Percentiles rank a stretch among this genome's conserved stretches.
Conservation (phyloP, 2,329 filamentous ascomycete genomes). For the Aspergillus thermomutatus region DNA sequence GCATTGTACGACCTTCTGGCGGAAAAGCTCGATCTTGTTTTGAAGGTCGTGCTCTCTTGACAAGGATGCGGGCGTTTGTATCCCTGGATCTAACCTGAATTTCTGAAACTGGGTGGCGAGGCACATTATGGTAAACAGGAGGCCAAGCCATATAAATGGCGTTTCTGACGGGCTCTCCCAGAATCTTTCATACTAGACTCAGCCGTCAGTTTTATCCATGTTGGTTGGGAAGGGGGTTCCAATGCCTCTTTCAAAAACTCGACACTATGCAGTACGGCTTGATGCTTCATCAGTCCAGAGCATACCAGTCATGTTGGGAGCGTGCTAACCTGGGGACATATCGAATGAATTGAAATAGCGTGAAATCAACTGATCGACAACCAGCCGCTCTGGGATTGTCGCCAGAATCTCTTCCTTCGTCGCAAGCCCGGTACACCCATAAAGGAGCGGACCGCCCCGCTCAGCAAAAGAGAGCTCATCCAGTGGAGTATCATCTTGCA, state of each 20-base stretch:
- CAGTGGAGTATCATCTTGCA: neutral
- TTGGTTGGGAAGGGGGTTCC: neutral
- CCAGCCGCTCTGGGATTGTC: slow-evolving; percentile 1
- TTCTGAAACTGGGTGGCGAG: slow-evolving; percentile 6
- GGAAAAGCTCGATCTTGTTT: neutral
- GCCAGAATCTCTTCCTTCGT: slow-evolving; percentile 8
- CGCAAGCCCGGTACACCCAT: neutral
- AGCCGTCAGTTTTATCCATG: neutral
- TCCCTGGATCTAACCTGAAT: neutral
- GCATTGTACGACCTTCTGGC: neutral
- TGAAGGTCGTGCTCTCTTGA: neutral
- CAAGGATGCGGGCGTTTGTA: neutral
- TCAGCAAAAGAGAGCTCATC: neutral
- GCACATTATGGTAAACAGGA: slow-evolving; percentile 13
- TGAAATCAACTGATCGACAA: slow-evolving; percentile 11
- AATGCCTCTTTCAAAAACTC: slow-evolving; percentile 11
- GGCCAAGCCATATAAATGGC: slow-evolving; percentile 13
- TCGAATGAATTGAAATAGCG: neutral
- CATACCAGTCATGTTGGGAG: slow-evolving; percentile 3
- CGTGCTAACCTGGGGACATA: slow-evolving; percentile 9
- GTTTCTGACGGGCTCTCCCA: slow-evolving; percentile 13
- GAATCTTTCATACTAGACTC: slow-evolving; percentile 15
- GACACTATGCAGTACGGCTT: slow-evolving; percentile 13
- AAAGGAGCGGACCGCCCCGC: neutral
- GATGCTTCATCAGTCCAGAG: neutral